Evolutionary conservation across 441 rosid genomes (phyloP).

Genomic region (Erodium texanum): DNA sequence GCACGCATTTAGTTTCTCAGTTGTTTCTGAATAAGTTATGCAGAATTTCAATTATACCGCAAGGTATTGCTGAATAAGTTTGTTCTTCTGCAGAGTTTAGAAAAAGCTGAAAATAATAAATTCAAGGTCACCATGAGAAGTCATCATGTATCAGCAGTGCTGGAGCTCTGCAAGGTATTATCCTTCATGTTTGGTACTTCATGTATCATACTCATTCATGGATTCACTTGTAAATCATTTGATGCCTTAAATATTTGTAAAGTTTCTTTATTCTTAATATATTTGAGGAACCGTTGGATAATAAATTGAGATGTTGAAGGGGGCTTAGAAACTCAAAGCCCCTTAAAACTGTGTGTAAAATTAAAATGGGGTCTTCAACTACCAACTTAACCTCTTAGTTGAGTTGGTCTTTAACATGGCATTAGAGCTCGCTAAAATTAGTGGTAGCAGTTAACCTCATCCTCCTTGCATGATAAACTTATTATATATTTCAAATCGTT

Average conservation of each 20-base stretch:
- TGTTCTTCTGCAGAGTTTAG: conserved; percentile 52
- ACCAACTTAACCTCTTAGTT: not conserved
- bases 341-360: not conserved
- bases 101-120: conserved; percentile 50
- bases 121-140: conserved; percentile 62
- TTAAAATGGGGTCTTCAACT: not conserved
- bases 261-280: not conserved
- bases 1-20: not conserved
- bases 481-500: conserved; percentile 18
- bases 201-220: not conserved
- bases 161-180: conserved; percentile 82
- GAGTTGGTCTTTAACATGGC: not conserved
- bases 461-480: conserved; percentile 6
- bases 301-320: conserved; percentile 5
- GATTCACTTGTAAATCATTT: conserved; percentile 10
- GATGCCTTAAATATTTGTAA: conserved; percentile 5
- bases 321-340: no score
- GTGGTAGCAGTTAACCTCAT: conserved; percentile 7
- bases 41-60: conserved; percentile 12
- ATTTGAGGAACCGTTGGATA: conserved; percentile 1
- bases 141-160: conserved; percentile 50
- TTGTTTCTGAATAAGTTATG: conserved; percentile 14
- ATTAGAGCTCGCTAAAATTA: not conserved
- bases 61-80: conserved; percentile 15
- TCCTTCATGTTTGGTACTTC: conserved; percentile 14